Evolutionary conservation across 345 rosid species (phyloP).

Genomic region (Erysimum cheiranthoides): DNA sequence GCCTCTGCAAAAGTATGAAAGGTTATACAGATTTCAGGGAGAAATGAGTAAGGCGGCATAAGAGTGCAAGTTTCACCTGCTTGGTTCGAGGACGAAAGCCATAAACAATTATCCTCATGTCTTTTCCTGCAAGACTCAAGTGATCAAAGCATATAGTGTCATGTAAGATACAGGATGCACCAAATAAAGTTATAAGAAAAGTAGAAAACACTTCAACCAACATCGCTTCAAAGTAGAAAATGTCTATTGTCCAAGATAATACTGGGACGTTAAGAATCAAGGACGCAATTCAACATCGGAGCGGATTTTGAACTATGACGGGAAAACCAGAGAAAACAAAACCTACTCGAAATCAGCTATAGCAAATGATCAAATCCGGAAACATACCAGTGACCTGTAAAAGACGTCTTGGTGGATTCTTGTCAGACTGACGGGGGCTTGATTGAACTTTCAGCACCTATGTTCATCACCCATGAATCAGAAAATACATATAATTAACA

Average conservation of each 20-base stretch:
- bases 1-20: conserved; percentile 64
- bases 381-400: conserved; percentile 90
- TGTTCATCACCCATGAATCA: conserved; percentile 22
- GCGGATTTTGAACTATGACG: background rate
- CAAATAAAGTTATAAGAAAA: background rate
- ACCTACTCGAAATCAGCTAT: conserved; percentile 1
- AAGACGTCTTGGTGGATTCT: conserved; percentile 74
- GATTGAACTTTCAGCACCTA: conserved; percentile 74
- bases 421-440: conserved; percentile 73
- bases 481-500: conserved; percentile 10
- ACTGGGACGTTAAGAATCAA: conserved; percentile 3
- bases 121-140: conserved; percentile 72
- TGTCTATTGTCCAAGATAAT: conserved; percentile 16
- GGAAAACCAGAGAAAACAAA: conserved; percentile 1
- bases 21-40: conserved; percentile 11
- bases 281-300: background rate
- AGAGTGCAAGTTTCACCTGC: conserved; percentile 61
- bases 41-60: conserved; percentile 9
- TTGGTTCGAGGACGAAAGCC: conserved; percentile 88
- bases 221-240: background rate
- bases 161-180: conserved; percentile 1
- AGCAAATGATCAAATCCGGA: background rate
- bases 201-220: conserved; percentile 21
- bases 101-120: conserved; percentile 91
- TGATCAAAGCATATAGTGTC: conserved; percentile 10